phyloP scores from a whole-genome alignment of 2,329 filamentous ascomycete species.

The Claviceps maximensis region DNA sequence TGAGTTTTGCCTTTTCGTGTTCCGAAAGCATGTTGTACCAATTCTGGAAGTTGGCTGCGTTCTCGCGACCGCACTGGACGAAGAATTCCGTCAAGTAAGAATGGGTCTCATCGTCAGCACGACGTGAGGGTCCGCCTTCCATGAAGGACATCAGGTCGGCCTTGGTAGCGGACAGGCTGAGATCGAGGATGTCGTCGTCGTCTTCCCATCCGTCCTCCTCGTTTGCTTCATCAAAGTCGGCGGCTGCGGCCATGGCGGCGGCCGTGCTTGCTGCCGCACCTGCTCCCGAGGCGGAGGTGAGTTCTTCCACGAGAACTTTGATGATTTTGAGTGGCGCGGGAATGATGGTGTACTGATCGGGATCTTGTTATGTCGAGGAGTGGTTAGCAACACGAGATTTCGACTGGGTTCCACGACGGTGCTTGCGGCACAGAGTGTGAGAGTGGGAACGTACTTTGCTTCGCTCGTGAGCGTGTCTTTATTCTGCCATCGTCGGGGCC shows the following conservation, averaged over 20 bases:
- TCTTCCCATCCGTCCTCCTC: constrained; percentile 87
- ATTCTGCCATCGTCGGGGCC: constrained; percentile 63
- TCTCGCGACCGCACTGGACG: constrained; percentile 41
- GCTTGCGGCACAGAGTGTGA: not conserved
- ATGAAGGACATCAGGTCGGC: constrained; percentile 70
- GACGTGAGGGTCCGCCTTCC: constrained; percentile 45
- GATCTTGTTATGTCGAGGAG: constrained; percentile 37
- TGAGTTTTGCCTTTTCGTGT: constrained; percentile 43
- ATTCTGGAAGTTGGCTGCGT: constrained; percentile 40
- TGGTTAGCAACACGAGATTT: not conserved
- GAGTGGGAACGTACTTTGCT: constrained; percentile 46
- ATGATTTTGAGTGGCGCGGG: constrained; percentile 87
- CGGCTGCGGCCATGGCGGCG: constrained; percentile 44
- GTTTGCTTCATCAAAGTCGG: constrained; percentile 48
- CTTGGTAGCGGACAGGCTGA: constrained; percentile 56
- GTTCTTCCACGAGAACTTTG: constrained; percentile 88
- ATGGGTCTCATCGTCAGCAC: constrained; percentile 83
- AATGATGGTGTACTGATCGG: constrained; percentile 79
- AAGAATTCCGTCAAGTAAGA: constrained; percentile 77
- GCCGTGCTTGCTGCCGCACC: constrained; percentile 47
- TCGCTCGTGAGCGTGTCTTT: constrained; percentile 85
- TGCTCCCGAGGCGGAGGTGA: constrained; percentile 65
- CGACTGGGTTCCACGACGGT: not conserved
- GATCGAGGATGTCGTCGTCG: constrained; percentile 60
- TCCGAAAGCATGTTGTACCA: constrained; percentile 44